phyloP scores from a whole-genome alignment of 305 asterid genomes.

The Petunia hybrid region DNA sequence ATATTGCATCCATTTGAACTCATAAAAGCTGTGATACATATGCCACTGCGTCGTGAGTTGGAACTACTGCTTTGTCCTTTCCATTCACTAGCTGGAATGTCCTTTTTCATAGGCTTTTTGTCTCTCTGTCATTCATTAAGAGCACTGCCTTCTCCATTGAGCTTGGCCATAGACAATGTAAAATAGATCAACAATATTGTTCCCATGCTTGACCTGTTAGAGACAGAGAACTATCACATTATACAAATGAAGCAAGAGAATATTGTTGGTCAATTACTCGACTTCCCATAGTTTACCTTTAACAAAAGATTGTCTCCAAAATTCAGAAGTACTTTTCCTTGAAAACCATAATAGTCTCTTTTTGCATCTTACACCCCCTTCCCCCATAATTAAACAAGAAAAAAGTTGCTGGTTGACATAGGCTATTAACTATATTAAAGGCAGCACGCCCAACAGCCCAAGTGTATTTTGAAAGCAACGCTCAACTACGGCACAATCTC shows the following conservation, averaged over 20 bases:
- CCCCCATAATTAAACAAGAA: too few species aligned
- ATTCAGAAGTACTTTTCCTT: not conserved
- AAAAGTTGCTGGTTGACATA: too few species aligned
- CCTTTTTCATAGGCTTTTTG: not conserved
- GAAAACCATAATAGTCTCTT: too few species aligned
- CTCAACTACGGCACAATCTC: too few species aligned
- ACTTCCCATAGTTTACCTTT: too few species aligned
- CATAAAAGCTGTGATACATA: too few species aligned
- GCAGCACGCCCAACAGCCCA: too few species aligned
- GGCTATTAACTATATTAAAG: too few species aligned
- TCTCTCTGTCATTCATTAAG: slow-evolving; percentile 37
- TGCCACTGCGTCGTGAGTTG: not conserved
- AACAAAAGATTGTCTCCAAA: too few species aligned
- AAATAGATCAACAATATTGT: slow-evolving; percentile 78
- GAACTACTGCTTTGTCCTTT: not conserved
- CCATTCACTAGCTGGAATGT: not conserved
- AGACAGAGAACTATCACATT: not conserved
- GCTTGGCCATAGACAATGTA: slow-evolving; percentile 70
- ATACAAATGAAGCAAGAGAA: not conserved
- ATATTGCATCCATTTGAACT: too few species aligned
- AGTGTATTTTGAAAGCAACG: too few species aligned
- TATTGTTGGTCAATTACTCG: not conserved
- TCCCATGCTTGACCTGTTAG: slow-evolving; percentile 84
- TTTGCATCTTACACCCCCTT: too few species aligned
- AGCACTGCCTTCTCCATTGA: slow-evolving; percentile 47